phyloP scores from a whole-genome alignment of 352 stramenopile species.

The Phytophthora cryptogea region DNA sequence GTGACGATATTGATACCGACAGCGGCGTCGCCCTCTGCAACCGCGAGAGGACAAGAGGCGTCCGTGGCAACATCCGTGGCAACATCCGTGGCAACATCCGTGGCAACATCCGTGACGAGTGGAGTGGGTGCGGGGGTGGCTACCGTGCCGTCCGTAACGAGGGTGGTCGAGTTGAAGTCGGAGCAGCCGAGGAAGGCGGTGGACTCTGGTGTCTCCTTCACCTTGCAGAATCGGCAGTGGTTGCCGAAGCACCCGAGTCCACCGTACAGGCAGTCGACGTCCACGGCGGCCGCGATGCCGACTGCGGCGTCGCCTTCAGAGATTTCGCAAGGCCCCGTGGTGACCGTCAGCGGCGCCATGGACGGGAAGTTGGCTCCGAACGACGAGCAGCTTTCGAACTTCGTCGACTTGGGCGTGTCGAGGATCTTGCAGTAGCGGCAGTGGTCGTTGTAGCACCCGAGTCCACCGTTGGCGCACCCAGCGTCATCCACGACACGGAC shows the following conservation, averaged over 20 bases:
- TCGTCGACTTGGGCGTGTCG: slow-evolving; percentile 38
- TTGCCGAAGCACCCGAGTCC: slow-evolving; percentile 46
- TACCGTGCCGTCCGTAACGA: slow-evolving; percentile 14
- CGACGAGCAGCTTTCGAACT: slow-evolving; percentile 36
- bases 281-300: slow-evolving; percentile 35
- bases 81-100: not conserved
- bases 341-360: slow-evolving; percentile 17
- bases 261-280: slow-evolving; percentile 35
- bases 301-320: slow-evolving; percentile 30
- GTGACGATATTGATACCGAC: slow-evolving; percentile 39
- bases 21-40: slow-evolving; percentile 22
- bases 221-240: slow-evolving; percentile 50
- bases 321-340: slow-evolving; percentile 27
- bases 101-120: not conserved
- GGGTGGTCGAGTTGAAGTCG: slow-evolving; percentile 14
- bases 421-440: slow-evolving; percentile 48
- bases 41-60: slow-evolving; percentile 6
- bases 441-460: slow-evolving; percentile 41
- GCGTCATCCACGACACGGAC: slow-evolving; percentile 36
- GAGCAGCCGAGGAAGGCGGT: slow-evolving; percentile 23
- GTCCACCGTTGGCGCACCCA: slow-evolving; percentile 30
- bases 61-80: not conserved
- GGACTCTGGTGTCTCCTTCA: slow-evolving; percentile 35
- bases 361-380: slow-evolving; percentile 31
- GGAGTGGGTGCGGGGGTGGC: slow-evolving; percentile 8